Percentiles rank a stretch among this genome's conserved stretches.
Conservation (phyloP, 257 asterid genomes). For the Mitragyna speciosa region DNA sequence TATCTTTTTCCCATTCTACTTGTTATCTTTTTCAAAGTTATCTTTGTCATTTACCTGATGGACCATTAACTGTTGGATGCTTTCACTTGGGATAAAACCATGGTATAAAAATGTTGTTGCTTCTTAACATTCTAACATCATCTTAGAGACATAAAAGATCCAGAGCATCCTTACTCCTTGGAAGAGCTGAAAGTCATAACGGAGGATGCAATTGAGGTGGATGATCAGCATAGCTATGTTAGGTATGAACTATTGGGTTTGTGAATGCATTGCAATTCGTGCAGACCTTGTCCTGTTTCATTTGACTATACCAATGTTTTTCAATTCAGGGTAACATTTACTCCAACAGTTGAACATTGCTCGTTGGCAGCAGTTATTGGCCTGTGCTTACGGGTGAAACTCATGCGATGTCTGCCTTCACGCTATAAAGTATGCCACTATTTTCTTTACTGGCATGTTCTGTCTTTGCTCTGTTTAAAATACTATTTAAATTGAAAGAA, state of each 20-base stretch:
- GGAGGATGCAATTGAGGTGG: conserved; percentile 85
- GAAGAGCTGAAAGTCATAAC: conserved; percentile 89
- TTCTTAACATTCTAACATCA: conserved; percentile 76
- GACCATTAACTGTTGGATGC: background rate
- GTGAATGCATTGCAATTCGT: conserved; percentile 8
- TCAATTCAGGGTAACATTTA: conserved; percentile 75
- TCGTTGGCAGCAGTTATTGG: conserved; percentile 92
- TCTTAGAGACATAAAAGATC: conserved; percentile 97
- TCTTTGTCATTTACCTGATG: background rate
- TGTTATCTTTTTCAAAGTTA: background rate
- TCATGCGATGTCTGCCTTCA: conserved; percentile 81
- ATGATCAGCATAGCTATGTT: conserved; percentile 64
- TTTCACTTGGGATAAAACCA: background rate
- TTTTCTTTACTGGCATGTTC: too few relatives aligned
- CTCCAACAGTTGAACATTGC: conserved; percentile 97
- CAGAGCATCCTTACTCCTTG: conserved; percentile 92
- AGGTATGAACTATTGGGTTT: conserved; percentile 46
- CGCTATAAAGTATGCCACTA: conserved; percentile 62
- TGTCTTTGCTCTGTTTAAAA: conserved; percentile 2
- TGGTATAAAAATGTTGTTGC: conserved; percentile 23
- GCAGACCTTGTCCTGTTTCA: conserved; percentile 8
- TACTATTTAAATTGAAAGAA: background rate
- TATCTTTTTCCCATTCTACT: too few relatives aligned
- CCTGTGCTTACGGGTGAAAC: conserved; percentile 91
- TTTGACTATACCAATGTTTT: conserved; percentile 14